Evolutionary conservation across 2,329 filamentous ascomycete species (phyloP).

Genomic region (Aspergillus brasiliensis): DNA sequence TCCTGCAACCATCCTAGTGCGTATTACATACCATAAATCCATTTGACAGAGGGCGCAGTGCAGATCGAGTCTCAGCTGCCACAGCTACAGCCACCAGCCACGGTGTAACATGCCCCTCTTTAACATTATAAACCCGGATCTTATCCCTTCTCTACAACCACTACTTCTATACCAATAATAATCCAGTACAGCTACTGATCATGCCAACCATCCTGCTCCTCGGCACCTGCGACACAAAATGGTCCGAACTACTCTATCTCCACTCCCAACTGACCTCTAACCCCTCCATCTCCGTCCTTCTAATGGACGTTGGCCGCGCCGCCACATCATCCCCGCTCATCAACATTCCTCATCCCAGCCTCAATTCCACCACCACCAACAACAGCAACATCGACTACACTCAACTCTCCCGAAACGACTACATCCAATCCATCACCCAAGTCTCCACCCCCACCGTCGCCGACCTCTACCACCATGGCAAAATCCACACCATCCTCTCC

Average conservation of each 20-base stretch:
- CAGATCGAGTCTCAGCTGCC: no score
- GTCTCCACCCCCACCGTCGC: conserved; percentile 50
- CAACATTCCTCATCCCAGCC: conserved; percentile 46
- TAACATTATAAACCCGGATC: neutral
- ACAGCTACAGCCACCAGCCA: no score
- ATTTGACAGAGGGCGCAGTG: no score
- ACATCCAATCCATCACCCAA: conserved; percentile 58
- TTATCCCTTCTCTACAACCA: neutral
- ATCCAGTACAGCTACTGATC: neutral
- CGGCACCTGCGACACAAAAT: conserved; percentile 68
- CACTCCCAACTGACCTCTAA: conserved; percentile 48
- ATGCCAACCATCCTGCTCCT: conserved; percentile 55
- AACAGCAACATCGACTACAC: conserved; percentile 16
- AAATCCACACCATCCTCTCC: conserved; percentile 60
- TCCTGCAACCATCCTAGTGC: no score
- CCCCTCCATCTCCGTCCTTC: conserved; percentile 31
- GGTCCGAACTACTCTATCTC: conserved; percentile 60
- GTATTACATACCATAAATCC: no score
- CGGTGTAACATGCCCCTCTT: no score
- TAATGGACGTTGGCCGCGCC: conserved; percentile 22
- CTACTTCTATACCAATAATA: neutral
- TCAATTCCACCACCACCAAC: no score
- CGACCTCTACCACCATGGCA: conserved; percentile 38
- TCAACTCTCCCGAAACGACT: conserved; percentile 53
- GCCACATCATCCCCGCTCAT: conserved; percentile 50